Evolutionary conservation across 768 basidiomycete genomes (phyloP), one percentile per base, ranked within the genome.

Genomic region (Cubamyces sp.): DNA sequence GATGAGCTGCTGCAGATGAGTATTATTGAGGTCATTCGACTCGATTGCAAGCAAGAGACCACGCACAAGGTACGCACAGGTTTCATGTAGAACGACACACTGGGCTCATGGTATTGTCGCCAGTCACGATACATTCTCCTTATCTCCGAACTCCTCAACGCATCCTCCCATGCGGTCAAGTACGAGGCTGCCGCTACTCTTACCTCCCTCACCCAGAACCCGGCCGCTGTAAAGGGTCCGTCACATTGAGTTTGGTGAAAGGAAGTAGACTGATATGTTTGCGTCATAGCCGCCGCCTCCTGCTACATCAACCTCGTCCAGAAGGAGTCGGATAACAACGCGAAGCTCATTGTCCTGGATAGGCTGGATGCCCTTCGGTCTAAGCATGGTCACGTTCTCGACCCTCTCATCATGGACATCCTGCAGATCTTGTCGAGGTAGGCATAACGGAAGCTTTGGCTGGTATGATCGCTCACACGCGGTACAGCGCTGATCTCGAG

Each of bases 261-360:
- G 42, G 8, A 25, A 18, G 19, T 39, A 26, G 41, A 7, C 40
- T 39, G 3, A 16, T 45, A 25, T 53, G 43, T 41, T 45, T 45
- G 12, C 9, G 28, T 54, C 11, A 43, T 34, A 50, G 42, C 49
- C 65, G 91, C 95, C 50, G 96, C 95, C 3, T 85, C 88, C 9
- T 91, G 85, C 66, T 87, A 96, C 65, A 92, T 97, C 69, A 91
- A 86, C 66, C 85, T 98, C 48, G 88, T 95, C 62, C 82, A 90
- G 74, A 96, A 96, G 77, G 96, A 98, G 76, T 94, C 95, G 1
- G 96, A 98, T 78, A 99, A 98, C 77, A 99, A 99, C 69, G 96
- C 98, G 75, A 98, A 98, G 76, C 84, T 98, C 47, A 98, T 98
- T 61, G 96, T 98, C 18, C 82, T 99, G 25, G 92, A 96, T 71